Conservation (phyloP, 2,329 filamentous ascomycete species). For the Colletotrichum zoysiae region DNA sequence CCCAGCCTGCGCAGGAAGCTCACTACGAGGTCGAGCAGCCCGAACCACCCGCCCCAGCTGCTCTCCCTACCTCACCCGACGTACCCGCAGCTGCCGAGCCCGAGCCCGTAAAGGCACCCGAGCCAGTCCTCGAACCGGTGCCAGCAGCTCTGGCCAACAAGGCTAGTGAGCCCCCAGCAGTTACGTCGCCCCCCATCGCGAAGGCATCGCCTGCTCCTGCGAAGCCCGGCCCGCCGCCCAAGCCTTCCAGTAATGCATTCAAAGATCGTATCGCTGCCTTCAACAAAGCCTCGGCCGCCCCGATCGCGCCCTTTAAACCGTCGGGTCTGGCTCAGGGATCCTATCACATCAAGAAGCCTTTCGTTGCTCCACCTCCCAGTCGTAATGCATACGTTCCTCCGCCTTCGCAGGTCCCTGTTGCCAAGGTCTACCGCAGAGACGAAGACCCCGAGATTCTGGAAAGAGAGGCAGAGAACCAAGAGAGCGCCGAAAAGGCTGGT, state of each 20-base stretch:
- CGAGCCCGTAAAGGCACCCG: conserved; percentile 48
- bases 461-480: conserved; percentile 73
- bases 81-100: conserved; percentile 53
- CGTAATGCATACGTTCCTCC: conserved; percentile 91
- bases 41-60: conserved; percentile 48
- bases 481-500: conserved; percentile 77
- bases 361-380: conserved; percentile 94
- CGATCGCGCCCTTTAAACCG: conserved; percentile 91
- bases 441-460: conserved; percentile 83
- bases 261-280: conserved; percentile 97
- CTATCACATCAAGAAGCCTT: conserved; percentile 94
- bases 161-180: conserved; percentile 50
- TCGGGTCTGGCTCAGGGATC: conserved; percentile 70
- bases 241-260: conserved; percentile 83
- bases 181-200: conserved; percentile 56
- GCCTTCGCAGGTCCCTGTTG: conserved; percentile 74
- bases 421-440: conserved; percentile 86
- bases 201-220: conserved; percentile 50
- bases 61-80: conserved; percentile 49
- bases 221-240: conserved; percentile 75
- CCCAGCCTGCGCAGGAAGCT: conserved; percentile 50
- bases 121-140: conserved; percentile 48
- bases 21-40: conserved; percentile 52
- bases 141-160: conserved; percentile 52
- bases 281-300: conserved; percentile 88